Evolutionary conservation across 1,284 basidiomycete genomes (phyloP).

Genomic region (Ceratobasidium sp.): DNA sequence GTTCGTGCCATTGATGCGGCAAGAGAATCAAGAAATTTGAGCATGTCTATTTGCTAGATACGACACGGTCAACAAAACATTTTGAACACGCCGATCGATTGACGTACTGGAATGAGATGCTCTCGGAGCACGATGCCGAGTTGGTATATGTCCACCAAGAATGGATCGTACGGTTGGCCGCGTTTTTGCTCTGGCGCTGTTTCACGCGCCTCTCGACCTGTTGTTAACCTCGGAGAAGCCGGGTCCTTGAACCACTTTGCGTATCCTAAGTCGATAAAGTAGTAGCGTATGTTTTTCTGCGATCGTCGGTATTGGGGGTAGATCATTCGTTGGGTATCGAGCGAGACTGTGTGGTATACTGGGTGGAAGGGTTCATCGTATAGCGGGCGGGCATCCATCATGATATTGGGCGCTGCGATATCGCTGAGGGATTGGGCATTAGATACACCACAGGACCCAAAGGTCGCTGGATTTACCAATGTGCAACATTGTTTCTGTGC

Average conservation of each 20-base stretch:
- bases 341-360: not conserved
- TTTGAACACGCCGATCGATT: not conserved
- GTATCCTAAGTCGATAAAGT: slow-evolving; percentile 32
- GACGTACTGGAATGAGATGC: slow-evolving; percentile 12
- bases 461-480: not conserved
- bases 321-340: not conserved
- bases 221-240: not conserved
- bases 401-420: slow-evolving; percentile 24
- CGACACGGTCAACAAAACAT: not conserved
- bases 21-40: not conserved
- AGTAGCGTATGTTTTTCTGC: slow-evolving; percentile 10
- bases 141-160: slow-evolving; percentile 24
- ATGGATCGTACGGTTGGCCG: slow-evolving; percentile 21
- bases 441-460: not conserved
- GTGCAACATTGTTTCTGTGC: slow-evolving; percentile 4
- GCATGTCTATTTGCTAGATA: not conserved
- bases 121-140: slow-evolving; percentile 6
- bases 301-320: slow-evolving; percentile 1
- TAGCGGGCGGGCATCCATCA: slow-evolving; percentile 7
- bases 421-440: not conserved
- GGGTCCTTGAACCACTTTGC: slow-evolving; percentile 16
- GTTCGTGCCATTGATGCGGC: slow-evolving; percentile 3
- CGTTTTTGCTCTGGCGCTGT: not conserved
- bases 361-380: slow-evolving; percentile 29
- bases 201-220: slow-evolving; percentile 5